phyloP scores from a whole-genome alignment of 352 stramenopile genomes.

The Globisporangium cylindrosporum region DNA sequence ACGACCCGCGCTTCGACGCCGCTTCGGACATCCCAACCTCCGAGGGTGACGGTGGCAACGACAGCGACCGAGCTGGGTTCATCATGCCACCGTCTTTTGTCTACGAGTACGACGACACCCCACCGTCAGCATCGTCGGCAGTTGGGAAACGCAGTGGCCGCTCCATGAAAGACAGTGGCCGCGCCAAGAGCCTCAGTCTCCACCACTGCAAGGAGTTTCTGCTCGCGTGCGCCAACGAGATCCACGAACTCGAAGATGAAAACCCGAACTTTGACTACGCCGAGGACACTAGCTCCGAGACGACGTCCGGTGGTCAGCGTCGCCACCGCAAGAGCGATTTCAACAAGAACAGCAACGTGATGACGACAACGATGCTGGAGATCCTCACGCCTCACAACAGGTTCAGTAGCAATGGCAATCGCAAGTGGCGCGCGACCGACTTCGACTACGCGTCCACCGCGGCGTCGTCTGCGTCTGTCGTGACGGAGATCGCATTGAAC shows the following conservation, averaged over 20 bases:
- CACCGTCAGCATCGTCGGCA: slow-evolving; percentile 7
- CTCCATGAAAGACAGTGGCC: slow-evolving; percentile 28
- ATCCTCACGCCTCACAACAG: neutral
- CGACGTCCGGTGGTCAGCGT: neutral
- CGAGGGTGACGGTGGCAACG: neutral
- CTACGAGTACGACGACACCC: slow-evolving; percentile 15
- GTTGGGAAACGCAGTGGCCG: neutral
- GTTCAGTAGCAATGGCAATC: neutral
- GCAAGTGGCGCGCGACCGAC: neutral
- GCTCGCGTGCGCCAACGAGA: slow-evolving; percentile 75
- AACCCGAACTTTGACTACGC: slow-evolving; percentile 71
- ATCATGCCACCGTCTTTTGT: slow-evolving; percentile 17
- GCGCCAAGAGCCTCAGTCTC: slow-evolving; percentile 42
- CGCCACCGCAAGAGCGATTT: slow-evolving; percentile 1
- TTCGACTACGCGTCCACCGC: slow-evolving; percentile 62
- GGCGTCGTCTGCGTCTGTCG: slow-evolving; percentile 22
- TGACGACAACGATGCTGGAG: neutral
- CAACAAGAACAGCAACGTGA: neutral
- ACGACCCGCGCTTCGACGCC: slow-evolving; percentile 13
- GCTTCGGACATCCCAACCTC: slow-evolving; percentile 16
- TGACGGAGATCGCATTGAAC: slow-evolving; percentile 11
- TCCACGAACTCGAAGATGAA: slow-evolving; percentile 74
- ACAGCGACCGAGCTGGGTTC: neutral
- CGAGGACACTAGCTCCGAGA: slow-evolving; percentile 39
- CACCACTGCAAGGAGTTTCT: slow-evolving; percentile 67